phyloP scores from a whole-genome alignment of 352 stramenopile species.

The Phytophthora colocasiae region DNA sequence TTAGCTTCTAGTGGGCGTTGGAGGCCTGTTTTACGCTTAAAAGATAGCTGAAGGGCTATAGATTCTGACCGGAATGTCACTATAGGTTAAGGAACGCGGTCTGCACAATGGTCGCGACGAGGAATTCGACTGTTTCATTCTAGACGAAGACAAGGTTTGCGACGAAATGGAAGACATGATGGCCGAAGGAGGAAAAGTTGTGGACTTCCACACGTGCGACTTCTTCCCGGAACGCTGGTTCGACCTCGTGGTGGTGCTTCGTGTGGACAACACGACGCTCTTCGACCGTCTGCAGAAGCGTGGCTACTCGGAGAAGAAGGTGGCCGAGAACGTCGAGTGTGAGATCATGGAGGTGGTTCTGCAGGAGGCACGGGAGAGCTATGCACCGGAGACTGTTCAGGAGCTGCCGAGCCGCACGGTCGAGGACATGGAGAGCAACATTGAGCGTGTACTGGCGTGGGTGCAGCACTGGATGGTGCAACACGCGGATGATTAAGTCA shows the following conservation, averaged over 20 bases:
- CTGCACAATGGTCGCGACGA: constrained; percentile 92
- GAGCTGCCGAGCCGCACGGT: constrained; percentile 94
- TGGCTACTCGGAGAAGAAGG: constrained; percentile 97
- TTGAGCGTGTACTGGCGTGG: constrained; percentile 93
- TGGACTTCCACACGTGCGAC: constrained; percentile 98
- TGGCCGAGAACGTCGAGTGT: constrained; percentile 96
- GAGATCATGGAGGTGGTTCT: constrained; percentile 99
- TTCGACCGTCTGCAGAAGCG: constrained; percentile 88
- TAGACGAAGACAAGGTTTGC: constrained; percentile 98
- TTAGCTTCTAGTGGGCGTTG: constrained; percentile 9
- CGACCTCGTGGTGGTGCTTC: constrained; percentile 93
- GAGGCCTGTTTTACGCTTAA: background rate
- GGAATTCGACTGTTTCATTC: constrained; percentile 96
- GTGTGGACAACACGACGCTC: constrained; percentile 93
- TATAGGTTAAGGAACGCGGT: constrained; percentile 70
- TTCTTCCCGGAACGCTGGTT: constrained; percentile 99
- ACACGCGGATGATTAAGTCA: constrained; percentile 40
- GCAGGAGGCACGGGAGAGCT: constrained; percentile 96
- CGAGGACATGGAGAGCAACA: constrained; percentile 97
- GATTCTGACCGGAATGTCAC: constrained; percentile 17
- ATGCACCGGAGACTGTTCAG: constrained; percentile 95
- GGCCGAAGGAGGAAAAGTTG: constrained; percentile 89
- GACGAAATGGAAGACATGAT: constrained; percentile 95
- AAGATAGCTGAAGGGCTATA: background rate
- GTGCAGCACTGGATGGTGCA: constrained; percentile 91